A percentile compares a stretch with the other conserved stretches of the same genome.
Conservation (phyloP, 2,329 filamentous ascomycete genomes). For the Incumbomyces lentus region DNA sequence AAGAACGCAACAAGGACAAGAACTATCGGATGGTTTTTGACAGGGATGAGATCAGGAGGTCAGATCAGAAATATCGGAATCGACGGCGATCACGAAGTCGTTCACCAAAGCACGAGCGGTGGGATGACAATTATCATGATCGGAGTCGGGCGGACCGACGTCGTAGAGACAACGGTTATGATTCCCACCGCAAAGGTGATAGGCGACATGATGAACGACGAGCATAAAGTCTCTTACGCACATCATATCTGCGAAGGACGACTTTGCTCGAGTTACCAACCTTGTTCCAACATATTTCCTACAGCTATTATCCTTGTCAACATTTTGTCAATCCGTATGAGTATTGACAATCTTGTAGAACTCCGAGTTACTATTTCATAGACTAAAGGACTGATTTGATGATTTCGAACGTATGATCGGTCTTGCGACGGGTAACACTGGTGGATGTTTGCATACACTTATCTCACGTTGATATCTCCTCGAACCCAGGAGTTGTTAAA, state of each 20-base stretch:
- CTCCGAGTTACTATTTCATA: too few relatives aligned
- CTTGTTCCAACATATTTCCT: background rate
- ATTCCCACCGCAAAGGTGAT: background rate
- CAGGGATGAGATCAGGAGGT: conserved; percentile 30
- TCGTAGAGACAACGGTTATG: conserved; percentile 11
- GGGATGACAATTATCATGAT: conserved; percentile 20
- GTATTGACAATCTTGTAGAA: too few relatives aligned
- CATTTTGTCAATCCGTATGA: too few relatives aligned
- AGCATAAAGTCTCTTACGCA: background rate
- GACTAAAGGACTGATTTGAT: too few relatives aligned
- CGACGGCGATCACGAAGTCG: conserved; percentile 29
- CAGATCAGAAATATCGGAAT: conserved; percentile 16
- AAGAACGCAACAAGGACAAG: conserved; percentile 37
- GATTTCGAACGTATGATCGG: too few relatives aligned
- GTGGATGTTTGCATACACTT: too few relatives aligned
- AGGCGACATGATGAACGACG: background rate
- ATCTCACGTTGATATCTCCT: too few relatives aligned
- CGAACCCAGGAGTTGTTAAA: too few relatives aligned
- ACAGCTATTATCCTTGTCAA: too few relatives aligned
- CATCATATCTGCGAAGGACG: background rate
- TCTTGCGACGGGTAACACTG: too few relatives aligned
- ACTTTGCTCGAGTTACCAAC: background rate
- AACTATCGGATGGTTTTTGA: conserved; percentile 75
- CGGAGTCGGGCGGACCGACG: conserved; percentile 23
- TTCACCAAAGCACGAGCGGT: conserved; percentile 33